A percentile compares a stretch with the other conserved stretches of the same genome.
Evolutionary conservation across 768 basidiomycete species (phyloP).

Genomic region (Xerocomellus amylosporus): DNA sequence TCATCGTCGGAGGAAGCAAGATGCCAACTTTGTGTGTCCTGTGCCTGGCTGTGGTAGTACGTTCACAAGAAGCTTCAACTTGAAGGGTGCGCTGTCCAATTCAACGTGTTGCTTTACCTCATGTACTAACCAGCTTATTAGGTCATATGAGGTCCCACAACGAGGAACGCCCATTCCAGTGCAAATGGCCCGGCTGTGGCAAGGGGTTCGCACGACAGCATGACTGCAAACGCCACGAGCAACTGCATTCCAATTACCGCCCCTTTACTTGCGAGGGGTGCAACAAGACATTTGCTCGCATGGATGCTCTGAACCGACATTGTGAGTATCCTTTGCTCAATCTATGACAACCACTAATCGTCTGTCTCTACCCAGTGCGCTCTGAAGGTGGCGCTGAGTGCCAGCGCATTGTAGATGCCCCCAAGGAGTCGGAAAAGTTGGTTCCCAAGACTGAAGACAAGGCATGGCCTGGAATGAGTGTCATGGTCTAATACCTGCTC

Average conservation of each 20-base stretch:
- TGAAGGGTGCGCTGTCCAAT: slow-evolving; percentile 61
- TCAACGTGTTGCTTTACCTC: slow-evolving; percentile 9
- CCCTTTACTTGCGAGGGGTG: slow-evolving; percentile 95
- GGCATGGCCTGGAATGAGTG: slow-evolving; percentile 32
- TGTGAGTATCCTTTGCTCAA: slow-evolving; percentile 48
- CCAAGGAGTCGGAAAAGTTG: slow-evolving; percentile 26
- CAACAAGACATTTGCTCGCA: slow-evolving; percentile 86
- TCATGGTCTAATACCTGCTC: slow-evolving; percentile 29
- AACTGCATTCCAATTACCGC: slow-evolving; percentile 87
- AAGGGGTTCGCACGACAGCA: slow-evolving; percentile 95
- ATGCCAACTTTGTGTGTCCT: slow-evolving; percentile 82
- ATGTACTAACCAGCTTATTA: slow-evolving; percentile 27
- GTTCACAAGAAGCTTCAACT: slow-evolving; percentile 90
- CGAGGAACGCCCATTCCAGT: slow-evolving; percentile 92
- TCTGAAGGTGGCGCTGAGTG: slow-evolving; percentile 85
- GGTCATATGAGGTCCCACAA: slow-evolving; percentile 95
- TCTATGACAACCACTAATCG: not conserved
- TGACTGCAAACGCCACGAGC: slow-evolving; percentile 95
- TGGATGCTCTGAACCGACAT: slow-evolving; percentile 94
- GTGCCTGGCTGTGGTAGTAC: slow-evolving; percentile 83
- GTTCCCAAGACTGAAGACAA: slow-evolving; percentile 34
- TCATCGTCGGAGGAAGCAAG: slow-evolving; percentile 80
- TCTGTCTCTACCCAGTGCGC: slow-evolving; percentile 46
- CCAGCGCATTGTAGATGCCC: slow-evolving; percentile 39
- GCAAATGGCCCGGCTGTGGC: slow-evolving; percentile 91